These are phyloP conservation scores for Tritrichomonas musculus DNA, from an alignment of 208 protist genomes.

Conservation along the genomic window DNA sequence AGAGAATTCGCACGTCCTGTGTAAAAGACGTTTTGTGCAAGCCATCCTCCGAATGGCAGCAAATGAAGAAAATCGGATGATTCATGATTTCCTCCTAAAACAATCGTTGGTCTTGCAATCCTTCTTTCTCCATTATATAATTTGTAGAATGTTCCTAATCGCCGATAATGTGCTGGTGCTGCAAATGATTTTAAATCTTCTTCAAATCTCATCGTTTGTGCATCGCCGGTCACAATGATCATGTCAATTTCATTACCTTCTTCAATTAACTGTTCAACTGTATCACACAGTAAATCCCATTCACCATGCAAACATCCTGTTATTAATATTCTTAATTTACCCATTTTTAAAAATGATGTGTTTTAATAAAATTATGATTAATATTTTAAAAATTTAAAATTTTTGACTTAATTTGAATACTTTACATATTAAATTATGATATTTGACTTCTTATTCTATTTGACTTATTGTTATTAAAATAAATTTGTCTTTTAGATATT, in stretches of 20 bases:
- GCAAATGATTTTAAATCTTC: no score
- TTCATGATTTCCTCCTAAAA: constrained; percentile 26
- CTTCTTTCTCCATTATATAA: background rate
- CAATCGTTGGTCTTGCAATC: background rate
- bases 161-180: background rate
- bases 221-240: background rate
- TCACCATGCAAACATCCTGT: background rate
- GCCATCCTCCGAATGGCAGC: background rate
- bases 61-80: background rate
- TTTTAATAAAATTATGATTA: no score
- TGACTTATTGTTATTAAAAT: no score
- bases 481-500: no score
- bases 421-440: no score
- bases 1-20: background rate
- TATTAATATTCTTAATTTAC: background rate
- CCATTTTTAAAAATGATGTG: no score
- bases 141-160: constrained; percentile 1
- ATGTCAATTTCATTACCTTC: background rate
- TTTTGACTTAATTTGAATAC: no score
- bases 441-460: no score
- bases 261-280: background rate
- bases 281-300: no score
- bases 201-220: no score
- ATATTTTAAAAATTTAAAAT: no score
- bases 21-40: no score